Evolutionary conservation across 176 grass and related monocot species (phyloP), one percentile per base, ranked within the genome.

Genomic region (Cocos nucifera): DNA sequence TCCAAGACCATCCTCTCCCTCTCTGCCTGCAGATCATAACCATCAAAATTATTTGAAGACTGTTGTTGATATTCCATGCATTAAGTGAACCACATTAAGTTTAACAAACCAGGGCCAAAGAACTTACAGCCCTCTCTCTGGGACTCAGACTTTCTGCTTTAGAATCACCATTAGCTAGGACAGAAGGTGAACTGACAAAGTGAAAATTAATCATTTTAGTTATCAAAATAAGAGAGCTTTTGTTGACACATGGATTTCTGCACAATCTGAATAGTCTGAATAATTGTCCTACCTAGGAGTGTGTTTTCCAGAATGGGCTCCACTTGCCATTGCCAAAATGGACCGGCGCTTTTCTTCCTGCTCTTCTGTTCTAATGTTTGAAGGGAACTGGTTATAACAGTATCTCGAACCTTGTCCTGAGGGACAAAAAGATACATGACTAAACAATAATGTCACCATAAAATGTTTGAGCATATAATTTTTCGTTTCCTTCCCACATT

Each of bases 1-100:
- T 98, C 93, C 74, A 98, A 77, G 66, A 98, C 93, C 93, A 98
- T 98, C 70, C 87, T 78, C 23, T 91, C 82, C 70, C 93, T 88
- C 71, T 98, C 93, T 50, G 87, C 93, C 93, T 98, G 70, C 59
- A 69, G 23, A 79, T 19, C 15, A 75, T 26, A 84, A 80, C 17
- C 50, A 56, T 66, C 20, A 64, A 57, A 54, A 72, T 63, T 64
- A 29, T 3, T 58, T 59, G 61, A 51, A 64, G 17, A 78, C 35
- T 12, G 8, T 35, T 12, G 9, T 44, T 1, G 9, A 44, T 44
- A 10, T 44, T 39, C 35, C 35, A 44, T 44, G 35, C 35, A 44
- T 44, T 14, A 14, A 44, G 0, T 44, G 10, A 44, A 44, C 35
- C 35, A 44, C 10, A 44, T 44, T 44, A 9, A 44, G 35, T 19